Conservation (phyloP, 225 moss, liverwort and hornwort species). For the Pseudisothecium myosuroides region DNA sequence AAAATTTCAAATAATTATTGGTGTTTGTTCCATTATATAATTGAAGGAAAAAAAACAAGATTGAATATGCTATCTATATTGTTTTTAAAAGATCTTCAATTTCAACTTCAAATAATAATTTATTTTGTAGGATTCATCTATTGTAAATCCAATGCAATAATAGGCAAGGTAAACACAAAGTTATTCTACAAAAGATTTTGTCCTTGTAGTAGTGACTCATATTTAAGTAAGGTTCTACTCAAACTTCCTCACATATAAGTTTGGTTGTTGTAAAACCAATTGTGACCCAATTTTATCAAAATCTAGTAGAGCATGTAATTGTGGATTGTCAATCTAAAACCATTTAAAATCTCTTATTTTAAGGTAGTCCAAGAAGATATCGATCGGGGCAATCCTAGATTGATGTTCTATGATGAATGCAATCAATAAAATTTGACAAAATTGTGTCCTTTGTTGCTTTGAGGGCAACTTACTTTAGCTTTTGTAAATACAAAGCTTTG, state of each 20-base stretch:
- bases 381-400: background rate
- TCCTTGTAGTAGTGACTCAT: background rate
- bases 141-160: rapidly evolving
- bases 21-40: background rate
- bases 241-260: background rate
- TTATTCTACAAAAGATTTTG: background rate
- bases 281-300: background rate
- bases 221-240: background rate
- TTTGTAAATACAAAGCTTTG: background rate
- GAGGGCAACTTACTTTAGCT: too few relatives aligned
- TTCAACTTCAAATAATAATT: background rate
- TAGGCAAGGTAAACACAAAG: background rate
- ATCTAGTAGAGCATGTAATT: background rate
- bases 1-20: background rate
- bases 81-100: too few relatives aligned
- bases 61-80: background rate
- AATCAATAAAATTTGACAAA: background rate
- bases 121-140: background rate
- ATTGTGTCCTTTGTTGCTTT: background rate
- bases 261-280: background rate
- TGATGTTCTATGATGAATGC: background rate
- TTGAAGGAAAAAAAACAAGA: background rate
- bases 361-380: rapidly evolving
- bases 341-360: background rate
- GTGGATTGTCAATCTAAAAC: background rate